phyloP scores from a whole-genome alignment of 306 rosid genomes.

The Medicago lupulina region DNA sequence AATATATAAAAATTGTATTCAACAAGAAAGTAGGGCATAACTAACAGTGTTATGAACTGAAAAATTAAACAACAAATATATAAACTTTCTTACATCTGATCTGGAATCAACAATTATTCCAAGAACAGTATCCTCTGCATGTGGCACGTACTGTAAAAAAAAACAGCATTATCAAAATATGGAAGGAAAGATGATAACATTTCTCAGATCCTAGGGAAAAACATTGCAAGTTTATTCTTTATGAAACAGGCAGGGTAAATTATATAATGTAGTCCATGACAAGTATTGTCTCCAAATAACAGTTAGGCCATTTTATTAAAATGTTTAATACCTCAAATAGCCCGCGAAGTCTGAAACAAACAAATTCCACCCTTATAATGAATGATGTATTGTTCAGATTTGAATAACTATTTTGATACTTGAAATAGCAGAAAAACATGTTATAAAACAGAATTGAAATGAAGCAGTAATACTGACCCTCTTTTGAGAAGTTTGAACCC shows the following conservation, averaged over 20 bases:
- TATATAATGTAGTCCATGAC: neutral
- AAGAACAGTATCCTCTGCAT: conserved; percentile 78
- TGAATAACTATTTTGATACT: too few species aligned
- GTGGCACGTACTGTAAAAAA: conserved; percentile 82
- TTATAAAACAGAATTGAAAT: conserved; percentile 8
- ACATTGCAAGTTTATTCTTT: conserved; percentile 1
- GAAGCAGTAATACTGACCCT: conserved; percentile 57
- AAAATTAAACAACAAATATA: neutral
- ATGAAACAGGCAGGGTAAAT: conserved; percentile 5
- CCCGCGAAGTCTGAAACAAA: too few species aligned
- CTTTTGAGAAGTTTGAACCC: too few species aligned
- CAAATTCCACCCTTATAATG: too few species aligned
- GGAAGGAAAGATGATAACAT: neutral
- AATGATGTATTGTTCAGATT: too few species aligned
- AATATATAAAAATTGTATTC: conserved; percentile 6
- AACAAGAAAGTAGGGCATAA: conserved; percentile 10
- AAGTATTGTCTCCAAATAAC: too few species aligned
- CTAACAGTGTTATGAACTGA: neutral
- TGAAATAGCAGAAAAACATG: neutral
- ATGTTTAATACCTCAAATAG: too few species aligned
- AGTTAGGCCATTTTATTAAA: too few species aligned
- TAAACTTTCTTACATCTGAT: conserved; percentile 76
- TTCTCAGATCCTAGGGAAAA: neutral
- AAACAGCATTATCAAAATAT: conserved; percentile 24
- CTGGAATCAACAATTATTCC: conserved; percentile 87